These are phyloP conservation scores for Helotiales sp. DNA, from an alignment of 2,329 filamentous ascomycete species.

Conservation along the genomic window DNA sequence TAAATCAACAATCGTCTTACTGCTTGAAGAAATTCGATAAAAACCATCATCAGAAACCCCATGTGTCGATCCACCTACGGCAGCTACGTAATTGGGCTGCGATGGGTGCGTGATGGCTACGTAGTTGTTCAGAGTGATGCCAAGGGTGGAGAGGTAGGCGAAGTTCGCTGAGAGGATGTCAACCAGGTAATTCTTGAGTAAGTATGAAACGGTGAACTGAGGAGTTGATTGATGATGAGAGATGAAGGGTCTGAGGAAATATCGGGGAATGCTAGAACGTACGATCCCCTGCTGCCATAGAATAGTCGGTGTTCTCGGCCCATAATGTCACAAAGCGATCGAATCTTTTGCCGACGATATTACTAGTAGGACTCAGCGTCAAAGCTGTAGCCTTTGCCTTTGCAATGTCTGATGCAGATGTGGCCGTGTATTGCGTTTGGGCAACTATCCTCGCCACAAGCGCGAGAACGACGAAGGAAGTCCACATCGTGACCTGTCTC, in stretches of 20 bases:
- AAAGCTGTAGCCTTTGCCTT: conserved; percentile 59
- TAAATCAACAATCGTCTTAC: conserved; percentile 57
- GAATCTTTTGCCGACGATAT: conserved; percentile 73
- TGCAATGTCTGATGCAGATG: conserved; percentile 22
- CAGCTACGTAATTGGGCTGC: conserved; percentile 76
- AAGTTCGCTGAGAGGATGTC: conserved; percentile 49
- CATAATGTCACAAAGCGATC: conserved; percentile 72
- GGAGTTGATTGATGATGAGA: background rate
- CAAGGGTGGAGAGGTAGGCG: conserved; percentile 60
- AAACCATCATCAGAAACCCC: conserved; percentile 72
- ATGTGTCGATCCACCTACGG: conserved; percentile 70
- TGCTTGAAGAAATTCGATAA: conserved; percentile 61
- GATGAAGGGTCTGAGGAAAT: background rate
- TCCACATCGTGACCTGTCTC: background rate
- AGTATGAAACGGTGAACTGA: background rate
- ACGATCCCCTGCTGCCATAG: conserved; percentile 66
- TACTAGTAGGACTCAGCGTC: conserved; percentile 63
- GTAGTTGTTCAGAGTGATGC: conserved; percentile 65
- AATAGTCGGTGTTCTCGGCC: conserved; percentile 76
- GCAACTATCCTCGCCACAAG: conserved; percentile 42
- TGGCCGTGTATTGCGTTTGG: conserved; percentile 32
- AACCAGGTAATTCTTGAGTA: background rate
- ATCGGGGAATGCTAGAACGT: conserved; percentile 43
- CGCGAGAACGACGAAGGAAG: background rate
- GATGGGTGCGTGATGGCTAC: conserved; percentile 72